Base-by-base conservation (phyloP, 108 stramenopile genomes). In the Pseudonitzschia multiseries region DNA sequence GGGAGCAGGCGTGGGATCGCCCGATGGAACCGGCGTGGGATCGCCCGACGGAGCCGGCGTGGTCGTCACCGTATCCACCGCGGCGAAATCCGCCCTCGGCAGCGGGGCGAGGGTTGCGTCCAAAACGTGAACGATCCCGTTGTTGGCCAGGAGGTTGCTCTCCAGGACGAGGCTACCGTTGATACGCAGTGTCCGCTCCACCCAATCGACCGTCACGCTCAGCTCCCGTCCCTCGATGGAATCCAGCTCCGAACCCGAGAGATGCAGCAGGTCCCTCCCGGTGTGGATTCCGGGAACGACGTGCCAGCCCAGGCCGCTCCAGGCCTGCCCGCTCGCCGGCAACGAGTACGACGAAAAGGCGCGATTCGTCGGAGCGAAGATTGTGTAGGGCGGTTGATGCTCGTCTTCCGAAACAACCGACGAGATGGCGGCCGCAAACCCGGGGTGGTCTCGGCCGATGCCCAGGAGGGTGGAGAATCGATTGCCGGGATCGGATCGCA, bases 71-170 rank as follows among this genome's bases (percentile, higher is more conserved):
- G n/a, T n/a, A n/a, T n/a, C n/a, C n/a, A n/a, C n/a, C n/a, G n/a
- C n/a, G n/a, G n/a, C n/a, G n/a, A n/a, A n/a, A n/a, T n/a, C n/a
- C n/a, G 15, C 26, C 20, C 9, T 51, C 9, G 24, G 64, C 2
- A 20, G 60, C 8, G 65, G 61, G 32, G 64, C 17, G 26, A 77
- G 54, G 32, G 57, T 27, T 28, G 24, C 67, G 27, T 66, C 44
- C 24, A 78, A 21, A 15, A 65, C 53, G 56, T 78, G 77, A 29
- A 78, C 42, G 8, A 72, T 63, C 6, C 77, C 77, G 53, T 78
- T 78, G 53, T 32, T 44, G 8, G 64, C 77, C 42, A 51, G 6
- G 18, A 78, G 42, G 42, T 78, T 71, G n/a, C 68, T 52, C 17
- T 54, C 24, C 17, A 65, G 53, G 10, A 78, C 65, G n/a, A 65